phyloP scores from a whole-genome alignment of 768 basidiomycete genomes.

The Tylopilus sp. region DNA sequence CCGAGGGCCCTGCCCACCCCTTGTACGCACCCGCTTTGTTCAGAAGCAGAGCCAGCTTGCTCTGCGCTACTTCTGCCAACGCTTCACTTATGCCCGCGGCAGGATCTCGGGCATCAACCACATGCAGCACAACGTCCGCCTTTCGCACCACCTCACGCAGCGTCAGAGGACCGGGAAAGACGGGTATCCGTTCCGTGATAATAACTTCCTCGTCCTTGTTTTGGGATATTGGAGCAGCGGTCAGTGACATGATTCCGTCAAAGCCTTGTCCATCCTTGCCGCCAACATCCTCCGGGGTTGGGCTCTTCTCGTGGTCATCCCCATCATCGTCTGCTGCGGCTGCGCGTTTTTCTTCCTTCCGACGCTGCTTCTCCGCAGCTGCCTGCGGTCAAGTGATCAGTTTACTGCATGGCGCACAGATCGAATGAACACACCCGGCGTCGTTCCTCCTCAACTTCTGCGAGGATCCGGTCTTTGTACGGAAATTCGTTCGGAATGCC shows the following conservation, averaged over 20 bases:
- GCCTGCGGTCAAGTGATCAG: constrained; percentile 41
- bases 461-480: constrained; percentile 91
- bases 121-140: constrained; percentile 75
- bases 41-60: constrained; percentile 62
- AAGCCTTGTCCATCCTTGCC: constrained; percentile 31
- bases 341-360: constrained; percentile 64
- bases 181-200: constrained; percentile 11
- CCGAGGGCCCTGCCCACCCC: background rate
- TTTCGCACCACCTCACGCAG: constrained; percentile 54
- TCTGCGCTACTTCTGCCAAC: constrained; percentile 39
- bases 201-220: background rate
- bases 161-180: constrained; percentile 27
- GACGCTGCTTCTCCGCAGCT: constrained; percentile 70
- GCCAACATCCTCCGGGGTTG: constrained; percentile 28
- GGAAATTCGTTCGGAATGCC: constrained; percentile 93
- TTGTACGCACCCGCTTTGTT: constrained; percentile 79
- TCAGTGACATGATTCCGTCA: constrained; percentile 37
- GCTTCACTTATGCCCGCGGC: constrained; percentile 69
- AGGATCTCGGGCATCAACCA: constrained; percentile 86
- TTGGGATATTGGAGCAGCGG: background rate
- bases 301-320: constrained; percentile 25
- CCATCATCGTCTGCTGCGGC: constrained; percentile 28
- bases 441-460: constrained; percentile 82
- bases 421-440: constrained; percentile 46
- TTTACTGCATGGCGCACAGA: background rate